Conservation (phyloP, 441 rosid genomes). For the Croton setiger region DNA sequence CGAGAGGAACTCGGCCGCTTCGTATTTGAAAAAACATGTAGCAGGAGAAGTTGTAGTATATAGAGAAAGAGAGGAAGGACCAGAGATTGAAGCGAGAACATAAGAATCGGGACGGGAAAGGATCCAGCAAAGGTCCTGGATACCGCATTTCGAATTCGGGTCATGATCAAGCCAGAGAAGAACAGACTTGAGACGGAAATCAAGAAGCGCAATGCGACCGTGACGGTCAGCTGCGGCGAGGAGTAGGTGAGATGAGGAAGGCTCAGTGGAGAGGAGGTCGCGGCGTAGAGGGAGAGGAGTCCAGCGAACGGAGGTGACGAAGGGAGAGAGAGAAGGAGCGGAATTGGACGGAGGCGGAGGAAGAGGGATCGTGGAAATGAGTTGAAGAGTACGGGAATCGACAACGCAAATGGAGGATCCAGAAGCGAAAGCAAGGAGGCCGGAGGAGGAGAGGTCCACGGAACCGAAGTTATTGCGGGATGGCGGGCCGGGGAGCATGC, state of each 20-base stretch:
- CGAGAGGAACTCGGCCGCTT: conserved; percentile 71
- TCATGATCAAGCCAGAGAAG: conserved; percentile 63
- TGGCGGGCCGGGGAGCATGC: conserved; percentile 89
- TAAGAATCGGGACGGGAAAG: conserved; percentile 48
- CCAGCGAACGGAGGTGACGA: conserved; percentile 85
- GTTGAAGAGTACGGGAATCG: conserved; percentile 84
- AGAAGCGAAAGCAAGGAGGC: conserved; percentile 77
- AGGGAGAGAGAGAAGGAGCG: conserved; percentile 58
- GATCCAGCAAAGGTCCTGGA: conserved; percentile 93
- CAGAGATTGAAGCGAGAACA: conserved; percentile 66
- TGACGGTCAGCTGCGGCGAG: conserved; percentile 89
- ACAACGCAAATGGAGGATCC: conserved; percentile 79
- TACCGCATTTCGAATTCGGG: conserved; percentile 52
- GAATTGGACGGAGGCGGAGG: conserved; percentile 49
- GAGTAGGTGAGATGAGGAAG: conserved; percentile 77
- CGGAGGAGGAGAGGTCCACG: conserved; percentile 69
- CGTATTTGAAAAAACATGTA: conserved; percentile 68
- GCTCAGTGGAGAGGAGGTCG: conserved; percentile 71
- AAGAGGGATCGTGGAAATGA: conserved; percentile 69
- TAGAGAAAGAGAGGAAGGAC: conserved; percentile 63
- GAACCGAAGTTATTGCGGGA: conserved; percentile 93
- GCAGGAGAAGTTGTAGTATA: conserved; percentile 40
- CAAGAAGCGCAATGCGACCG: conserved; percentile 80
- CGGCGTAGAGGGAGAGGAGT: conserved; percentile 67
- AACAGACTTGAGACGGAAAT: conserved; percentile 65